These are phyloP conservation scores for Cordyceps javanica DNA, from an alignment of 2,329 filamentous ascomycete genomes.

Conservation along the genomic window DNA sequence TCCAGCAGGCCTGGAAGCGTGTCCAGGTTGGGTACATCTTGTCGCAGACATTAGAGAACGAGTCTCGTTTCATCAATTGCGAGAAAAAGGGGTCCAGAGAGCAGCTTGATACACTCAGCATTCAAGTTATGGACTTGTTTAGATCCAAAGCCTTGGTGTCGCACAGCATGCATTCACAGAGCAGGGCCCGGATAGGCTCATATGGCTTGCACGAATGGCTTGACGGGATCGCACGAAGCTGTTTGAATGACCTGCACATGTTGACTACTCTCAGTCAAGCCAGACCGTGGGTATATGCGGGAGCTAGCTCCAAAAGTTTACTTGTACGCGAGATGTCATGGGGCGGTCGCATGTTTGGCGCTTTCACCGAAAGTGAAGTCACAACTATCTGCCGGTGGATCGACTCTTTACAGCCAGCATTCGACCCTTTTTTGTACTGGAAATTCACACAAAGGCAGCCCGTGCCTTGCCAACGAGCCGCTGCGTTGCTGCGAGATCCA, in stretches of 20 bases:
- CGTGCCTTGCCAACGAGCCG: background rate
- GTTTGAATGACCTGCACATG: background rate
- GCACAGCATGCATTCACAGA: background rate
- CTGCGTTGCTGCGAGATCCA: background rate
- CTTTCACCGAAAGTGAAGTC: constrained; percentile 37
- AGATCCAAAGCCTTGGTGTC: background rate
- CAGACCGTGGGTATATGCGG: constrained; percentile 32
- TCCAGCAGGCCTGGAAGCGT: constrained; percentile 30
- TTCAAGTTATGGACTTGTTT: background rate
- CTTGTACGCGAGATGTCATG: constrained; percentile 36
- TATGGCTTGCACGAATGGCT: background rate
- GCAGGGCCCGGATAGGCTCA: background rate
- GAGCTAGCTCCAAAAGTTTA: constrained; percentile 31
- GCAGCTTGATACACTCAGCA: background rate
- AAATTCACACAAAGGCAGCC: background rate
- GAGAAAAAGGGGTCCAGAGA: background rate
- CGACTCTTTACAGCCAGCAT: background rate
- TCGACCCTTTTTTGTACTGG: background rate
- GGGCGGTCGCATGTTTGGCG: constrained; percentile 42
- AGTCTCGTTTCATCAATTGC: background rate
- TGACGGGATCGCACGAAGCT: background rate
- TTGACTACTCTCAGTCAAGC: background rate
- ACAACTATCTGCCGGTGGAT: background rate
- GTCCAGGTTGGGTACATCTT: constrained; percentile 36
- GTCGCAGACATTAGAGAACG: background rate